Evolutionary conservation across 2,329 filamentous ascomycete species (phyloP).

Genomic region (Sarocladiaceae sp.): DNA sequence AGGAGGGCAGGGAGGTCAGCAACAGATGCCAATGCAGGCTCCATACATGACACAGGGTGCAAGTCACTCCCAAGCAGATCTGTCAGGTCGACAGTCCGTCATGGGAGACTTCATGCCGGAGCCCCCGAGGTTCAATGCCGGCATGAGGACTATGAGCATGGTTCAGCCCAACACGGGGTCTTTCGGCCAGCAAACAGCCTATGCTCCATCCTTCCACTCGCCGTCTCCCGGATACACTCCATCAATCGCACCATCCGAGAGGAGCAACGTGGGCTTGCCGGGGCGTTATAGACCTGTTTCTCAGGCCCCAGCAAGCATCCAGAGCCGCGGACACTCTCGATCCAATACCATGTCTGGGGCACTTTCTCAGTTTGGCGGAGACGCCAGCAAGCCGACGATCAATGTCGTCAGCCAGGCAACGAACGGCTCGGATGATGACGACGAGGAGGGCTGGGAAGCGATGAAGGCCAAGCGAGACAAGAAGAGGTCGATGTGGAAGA

Average conservation of each 20-base stretch:
- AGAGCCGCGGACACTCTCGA: constrained; percentile 25
- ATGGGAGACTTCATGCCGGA: constrained; percentile 36
- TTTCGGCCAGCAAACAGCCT: constrained; percentile 43
- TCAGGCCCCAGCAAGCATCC: constrained; percentile 38
- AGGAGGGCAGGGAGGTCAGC: constrained; percentile 25
- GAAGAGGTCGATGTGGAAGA: constrained; percentile 60
- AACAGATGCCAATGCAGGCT: constrained; percentile 17
- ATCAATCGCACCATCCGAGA: constrained; percentile 91
- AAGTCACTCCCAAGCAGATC: constrained; percentile 25
- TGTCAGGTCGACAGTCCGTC: constrained; percentile 8
- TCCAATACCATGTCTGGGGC: constrained; percentile 28
- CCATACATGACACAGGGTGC: constrained; percentile 21
- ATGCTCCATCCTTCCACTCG: constrained; percentile 20
- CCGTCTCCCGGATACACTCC: constrained; percentile 63
- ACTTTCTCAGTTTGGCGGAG: constrained; percentile 20
- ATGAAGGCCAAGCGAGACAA: constrained; percentile 65
- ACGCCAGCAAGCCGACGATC: constrained; percentile 27
- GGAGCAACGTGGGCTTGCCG: constrained; percentile 87
- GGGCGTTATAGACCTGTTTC: constrained; percentile 88
- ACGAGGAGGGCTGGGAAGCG: constrained; percentile 63
- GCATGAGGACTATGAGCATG: constrained; percentile 75
- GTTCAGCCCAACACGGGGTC: constrained; percentile 61
- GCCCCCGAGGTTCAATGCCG: constrained; percentile 34
- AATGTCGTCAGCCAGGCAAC: constrained; percentile 32
- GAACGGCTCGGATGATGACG: constrained; percentile 47